A percentile compares a stretch with the other conserved stretches of the same genome.
Evolutionary conservation across 805 yeast species (phyloP).

Genomic region (Saturnispora gosingensis): DNA sequence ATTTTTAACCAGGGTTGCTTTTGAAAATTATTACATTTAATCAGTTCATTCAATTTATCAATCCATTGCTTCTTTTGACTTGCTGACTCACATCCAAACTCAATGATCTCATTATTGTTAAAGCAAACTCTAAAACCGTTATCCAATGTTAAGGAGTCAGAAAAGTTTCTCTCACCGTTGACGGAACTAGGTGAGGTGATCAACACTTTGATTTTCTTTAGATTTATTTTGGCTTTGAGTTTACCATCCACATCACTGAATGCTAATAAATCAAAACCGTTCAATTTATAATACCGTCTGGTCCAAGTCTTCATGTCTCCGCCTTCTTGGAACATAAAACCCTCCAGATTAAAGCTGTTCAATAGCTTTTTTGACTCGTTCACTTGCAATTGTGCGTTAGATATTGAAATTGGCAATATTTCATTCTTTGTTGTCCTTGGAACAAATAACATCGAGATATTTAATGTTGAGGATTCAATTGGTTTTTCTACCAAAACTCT

Average conservation of each 20-base stretch:
- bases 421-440: constrained; percentile 56
- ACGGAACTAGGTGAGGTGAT: constrained; percentile 19
- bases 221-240: constrained; percentile 67
- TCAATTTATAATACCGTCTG: constrained; percentile 64
- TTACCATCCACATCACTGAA: constrained; percentile 61
- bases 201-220: constrained; percentile 54
- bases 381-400: constrained; percentile 38
- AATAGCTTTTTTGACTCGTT: constrained; percentile 25
- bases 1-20: constrained; percentile 30
- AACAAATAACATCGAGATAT: constrained; percentile 58
- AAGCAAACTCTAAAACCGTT: constrained; percentile 71
- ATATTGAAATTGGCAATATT: constrained; percentile 61
- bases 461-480: constrained; percentile 54
- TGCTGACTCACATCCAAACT: constrained; percentile 73
- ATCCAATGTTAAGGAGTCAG: constrained; percentile 60
- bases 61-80: constrained; percentile 62
- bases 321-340: constrained; percentile 79
- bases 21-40: constrained; percentile 29
- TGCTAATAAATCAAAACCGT: constrained; percentile 65
- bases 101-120: constrained; percentile 72
- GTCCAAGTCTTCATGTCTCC: constrained; percentile 77
- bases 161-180: constrained; percentile 41
- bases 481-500: constrained; percentile 35
- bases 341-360: constrained; percentile 37
- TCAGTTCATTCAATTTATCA: constrained; percentile 42